A percentile compares a stretch with the other conserved stretches of the same genome.
Conservation (phyloP, 805 yeast genomes). For the Blastobotrys attinorum region DNA sequence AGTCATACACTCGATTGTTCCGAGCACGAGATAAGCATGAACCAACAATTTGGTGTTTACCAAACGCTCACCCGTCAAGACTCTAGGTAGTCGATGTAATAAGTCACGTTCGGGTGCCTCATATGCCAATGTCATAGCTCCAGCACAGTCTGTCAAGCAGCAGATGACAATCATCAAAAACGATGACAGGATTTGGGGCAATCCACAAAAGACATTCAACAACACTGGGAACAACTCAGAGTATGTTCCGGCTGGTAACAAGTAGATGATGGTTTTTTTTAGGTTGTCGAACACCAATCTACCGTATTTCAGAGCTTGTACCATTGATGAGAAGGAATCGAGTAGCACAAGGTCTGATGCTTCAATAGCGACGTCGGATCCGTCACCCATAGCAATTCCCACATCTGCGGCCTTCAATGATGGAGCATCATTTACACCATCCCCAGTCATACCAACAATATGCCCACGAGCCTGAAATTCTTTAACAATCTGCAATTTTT, state of each 20-base stretch:
- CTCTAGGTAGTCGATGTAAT: conserved; percentile 34
- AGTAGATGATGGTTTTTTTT: conserved; percentile 37
- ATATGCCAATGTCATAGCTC: conserved; percentile 38
- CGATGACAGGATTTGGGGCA: conserved; percentile 41
- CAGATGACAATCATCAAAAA: conserved; percentile 42
- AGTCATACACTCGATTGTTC: conserved; percentile 34
- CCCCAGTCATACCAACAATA: conserved; percentile 98
- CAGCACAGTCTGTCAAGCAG: conserved; percentile 40
- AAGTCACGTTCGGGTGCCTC: conserved; percentile 37
- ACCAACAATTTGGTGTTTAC: conserved; percentile 33
- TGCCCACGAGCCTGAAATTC: conserved; percentile 65
- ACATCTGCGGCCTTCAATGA: conserved; percentile 92
- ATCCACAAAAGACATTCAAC: conserved; percentile 37
- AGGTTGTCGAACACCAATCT: conserved; percentile 47
- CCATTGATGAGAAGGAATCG: conserved; percentile 58
- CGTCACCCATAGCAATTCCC: conserved; percentile 71
- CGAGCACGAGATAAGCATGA: conserved; percentile 37
- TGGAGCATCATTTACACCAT: conserved; percentile 96
- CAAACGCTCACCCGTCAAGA: conserved; percentile 32
- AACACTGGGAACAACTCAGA: conserved; percentile 44
- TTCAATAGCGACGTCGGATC: conserved; percentile 7
- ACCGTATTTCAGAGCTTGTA: conserved; percentile 86
- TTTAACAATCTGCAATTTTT: conserved; percentile 40
- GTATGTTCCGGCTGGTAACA: conserved; percentile 44
- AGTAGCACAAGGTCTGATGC: conserved; percentile 7